Percentiles rank a stretch among this genome's conserved stretches.
These are phyloP conservation scores for Orbilia oligospora DNA, from an alignment of 2,329 filamentous ascomycete genomes.

Conservation along the genomic window DNA sequence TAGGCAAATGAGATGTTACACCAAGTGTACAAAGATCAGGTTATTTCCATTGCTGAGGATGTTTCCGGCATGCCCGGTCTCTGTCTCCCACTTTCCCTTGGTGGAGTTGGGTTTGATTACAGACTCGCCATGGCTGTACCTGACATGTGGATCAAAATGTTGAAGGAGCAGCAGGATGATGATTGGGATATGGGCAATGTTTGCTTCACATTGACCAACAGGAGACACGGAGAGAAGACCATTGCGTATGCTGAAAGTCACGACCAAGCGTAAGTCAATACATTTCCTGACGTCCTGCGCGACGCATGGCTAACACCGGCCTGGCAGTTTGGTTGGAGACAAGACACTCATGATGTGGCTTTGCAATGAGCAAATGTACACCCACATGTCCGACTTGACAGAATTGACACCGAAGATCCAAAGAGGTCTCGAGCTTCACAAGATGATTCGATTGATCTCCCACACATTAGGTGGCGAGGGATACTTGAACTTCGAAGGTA, in stretches of 20 bases:
- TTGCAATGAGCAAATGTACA: conserved; percentile 97
- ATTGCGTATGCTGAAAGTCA: conserved; percentile 98
- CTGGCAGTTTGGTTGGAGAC: conserved; percentile 87
- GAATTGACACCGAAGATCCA: conserved; percentile 90
- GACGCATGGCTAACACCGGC: conserved; percentile 61
- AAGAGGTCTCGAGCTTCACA: conserved; percentile 92
- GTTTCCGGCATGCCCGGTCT: conserved; percentile 99
- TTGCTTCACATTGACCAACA: conserved; percentile 88
- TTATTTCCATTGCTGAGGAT: conserved; percentile 94
- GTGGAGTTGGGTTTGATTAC: conserved; percentile 97
- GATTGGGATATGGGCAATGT: conserved; percentile 92
- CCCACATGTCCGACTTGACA: conserved; percentile 90
- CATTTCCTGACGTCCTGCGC: background rate
- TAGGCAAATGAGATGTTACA: conserved; percentile 93
- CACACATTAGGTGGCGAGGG: conserved; percentile 93
- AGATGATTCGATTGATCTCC: conserved; percentile 95
- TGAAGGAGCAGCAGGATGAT: conserved; percentile 92
- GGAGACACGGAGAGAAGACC: conserved; percentile 95
- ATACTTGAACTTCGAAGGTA: conserved; percentile 93
- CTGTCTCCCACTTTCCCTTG: conserved; percentile 85
- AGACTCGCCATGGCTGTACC: conserved; percentile 97
- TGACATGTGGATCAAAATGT: conserved; percentile 98
- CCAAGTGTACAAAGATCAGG: conserved; percentile 81
- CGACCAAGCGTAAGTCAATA: conserved; percentile 87
- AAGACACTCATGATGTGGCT: conserved; percentile 99